These are phyloP conservation scores for Zea luxurians DNA, from an alignment of 176 grass and related monocot genomes.

Conservation along the genomic window DNA sequence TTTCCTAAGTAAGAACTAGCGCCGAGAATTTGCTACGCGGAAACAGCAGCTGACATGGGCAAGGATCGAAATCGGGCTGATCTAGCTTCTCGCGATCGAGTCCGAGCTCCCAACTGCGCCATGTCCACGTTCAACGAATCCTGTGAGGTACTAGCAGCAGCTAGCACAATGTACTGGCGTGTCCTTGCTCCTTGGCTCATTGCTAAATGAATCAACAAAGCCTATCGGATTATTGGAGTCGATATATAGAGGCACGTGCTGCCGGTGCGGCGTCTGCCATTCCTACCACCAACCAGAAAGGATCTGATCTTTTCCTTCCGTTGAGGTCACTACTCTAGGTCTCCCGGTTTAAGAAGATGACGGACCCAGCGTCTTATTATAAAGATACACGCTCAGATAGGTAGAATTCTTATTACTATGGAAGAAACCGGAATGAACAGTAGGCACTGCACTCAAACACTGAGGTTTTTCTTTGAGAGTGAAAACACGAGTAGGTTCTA, in stretches of 20 bases:
- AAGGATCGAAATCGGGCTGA: neutral
- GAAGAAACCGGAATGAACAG: neutral
- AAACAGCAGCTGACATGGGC: neutral
- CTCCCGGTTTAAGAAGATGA: neutral
- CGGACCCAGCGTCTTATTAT: neutral
- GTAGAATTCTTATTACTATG: neutral
- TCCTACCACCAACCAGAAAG: neutral
- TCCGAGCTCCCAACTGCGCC: no score
- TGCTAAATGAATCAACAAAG: neutral
- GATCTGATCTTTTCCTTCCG: neutral
- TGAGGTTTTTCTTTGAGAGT: neutral
- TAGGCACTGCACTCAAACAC: neutral
- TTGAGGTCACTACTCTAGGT: neutral
- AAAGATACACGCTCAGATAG: neutral
- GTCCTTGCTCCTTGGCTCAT: neutral
- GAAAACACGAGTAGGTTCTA: neutral
- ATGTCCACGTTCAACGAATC: conserved; percentile 6
- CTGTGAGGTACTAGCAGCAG: neutral
- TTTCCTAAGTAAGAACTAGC: neutral
- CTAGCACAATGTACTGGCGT: neutral
- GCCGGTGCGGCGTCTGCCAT: neutral
- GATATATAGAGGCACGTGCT: neutral
- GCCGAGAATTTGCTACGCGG: neutral
- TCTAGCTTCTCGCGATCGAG: neutral
- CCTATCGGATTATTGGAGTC: neutral